Percentiles rank a stretch among this genome's conserved stretches.
Conservation (phyloP, 1,284 basidiomycete species). For the Fistulinella cinereoalba region DNA sequence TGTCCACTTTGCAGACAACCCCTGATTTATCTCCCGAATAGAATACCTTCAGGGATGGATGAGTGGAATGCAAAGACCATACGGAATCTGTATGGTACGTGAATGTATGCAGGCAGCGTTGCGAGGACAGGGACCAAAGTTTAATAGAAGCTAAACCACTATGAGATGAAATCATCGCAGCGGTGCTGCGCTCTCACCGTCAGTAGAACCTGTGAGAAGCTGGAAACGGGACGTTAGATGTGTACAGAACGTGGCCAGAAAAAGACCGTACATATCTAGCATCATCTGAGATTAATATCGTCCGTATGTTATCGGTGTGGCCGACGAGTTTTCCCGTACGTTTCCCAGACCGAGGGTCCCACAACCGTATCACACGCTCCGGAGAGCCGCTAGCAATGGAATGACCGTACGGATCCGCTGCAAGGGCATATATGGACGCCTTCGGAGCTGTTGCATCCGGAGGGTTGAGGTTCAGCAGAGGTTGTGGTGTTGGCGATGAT, state of each 20-base stretch:
- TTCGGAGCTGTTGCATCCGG: conserved; percentile 64
- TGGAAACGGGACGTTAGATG: conserved; percentile 34
- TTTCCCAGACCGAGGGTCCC: conserved; percentile 86
- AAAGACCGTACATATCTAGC: conserved; percentile 71
- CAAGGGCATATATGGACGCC: conserved; percentile 77
- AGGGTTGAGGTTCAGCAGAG: conserved; percentile 59
- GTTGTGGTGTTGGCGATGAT: conserved; percentile 37
- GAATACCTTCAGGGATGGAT: conserved; percentile 88
- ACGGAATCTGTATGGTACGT: conserved; percentile 94
- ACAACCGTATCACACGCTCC: conserved; percentile 85
- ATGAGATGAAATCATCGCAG: conserved; percentile 7
- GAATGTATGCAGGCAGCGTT: conserved; percentile 94
- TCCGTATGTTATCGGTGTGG: conserved; percentile 94
- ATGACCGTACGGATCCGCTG: conserved; percentile 76
- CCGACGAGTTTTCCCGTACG: conserved; percentile 80
- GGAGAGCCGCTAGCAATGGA: conserved; percentile 88
- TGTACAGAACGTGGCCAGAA: conserved; percentile 2
- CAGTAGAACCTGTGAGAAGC: conserved; percentile 88
- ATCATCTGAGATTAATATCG: conserved; percentile 87
- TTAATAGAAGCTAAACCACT: conserved; percentile 67
- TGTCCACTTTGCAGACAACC: conserved; percentile 85
- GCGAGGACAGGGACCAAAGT: conserved; percentile 88
- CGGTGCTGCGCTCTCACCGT: conserved; percentile 49
- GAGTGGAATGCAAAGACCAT: conserved; percentile 88
- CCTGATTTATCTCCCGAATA: conserved; percentile 96